Conservation (phyloP, 208 protist genomes). For the Balamuthia mandrillaris region DNA sequence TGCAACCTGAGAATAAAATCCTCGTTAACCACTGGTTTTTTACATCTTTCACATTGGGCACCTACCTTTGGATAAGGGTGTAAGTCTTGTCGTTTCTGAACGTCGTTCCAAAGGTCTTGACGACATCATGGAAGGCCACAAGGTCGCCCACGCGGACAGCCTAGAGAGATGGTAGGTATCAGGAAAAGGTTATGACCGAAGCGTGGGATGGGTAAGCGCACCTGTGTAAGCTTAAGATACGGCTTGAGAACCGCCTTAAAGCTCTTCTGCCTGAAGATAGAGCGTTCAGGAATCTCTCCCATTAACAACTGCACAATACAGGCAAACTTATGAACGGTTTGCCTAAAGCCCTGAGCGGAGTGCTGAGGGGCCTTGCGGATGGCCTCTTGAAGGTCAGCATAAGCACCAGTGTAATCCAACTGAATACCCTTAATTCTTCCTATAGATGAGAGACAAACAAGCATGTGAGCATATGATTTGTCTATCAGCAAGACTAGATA, state of each 20-base stretch:
- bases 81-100: slow-evolving; percentile 92
- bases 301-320: slow-evolving; percentile 94
- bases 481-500: too few relatives aligned
- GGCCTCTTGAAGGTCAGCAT: slow-evolving; percentile 88
- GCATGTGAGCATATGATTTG: neutral
- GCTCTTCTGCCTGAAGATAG: slow-evolving; percentile 63
- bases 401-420: slow-evolving; percentile 90
- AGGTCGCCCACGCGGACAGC: slow-evolving; percentile 83
- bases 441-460: slow-evolving; percentile 38
- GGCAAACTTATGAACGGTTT: slow-evolving; percentile 81
- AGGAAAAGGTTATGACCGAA: neutral
- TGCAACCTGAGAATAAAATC: slow-evolving; percentile 72
- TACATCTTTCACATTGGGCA: neutral
- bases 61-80: slow-evolving; percentile 88
- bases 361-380: slow-evolving; percentile 91
- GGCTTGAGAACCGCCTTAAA: slow-evolving; percentile 84
- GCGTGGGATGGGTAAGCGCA: slow-evolving; percentile 26
- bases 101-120: slow-evolving; percentile 81
- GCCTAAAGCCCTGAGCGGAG: slow-evolving; percentile 85
- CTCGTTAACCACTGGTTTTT: neutral
- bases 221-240: slow-evolving; percentile 91
- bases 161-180: neutral
- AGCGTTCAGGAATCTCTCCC: slow-evolving; percentile 93
- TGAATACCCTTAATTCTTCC: slow-evolving; percentile 90
- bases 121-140: slow-evolving; percentile 83